Conservation (phyloP, 345 rosid genomes). For the Noccaea bulbosa region DNA sequence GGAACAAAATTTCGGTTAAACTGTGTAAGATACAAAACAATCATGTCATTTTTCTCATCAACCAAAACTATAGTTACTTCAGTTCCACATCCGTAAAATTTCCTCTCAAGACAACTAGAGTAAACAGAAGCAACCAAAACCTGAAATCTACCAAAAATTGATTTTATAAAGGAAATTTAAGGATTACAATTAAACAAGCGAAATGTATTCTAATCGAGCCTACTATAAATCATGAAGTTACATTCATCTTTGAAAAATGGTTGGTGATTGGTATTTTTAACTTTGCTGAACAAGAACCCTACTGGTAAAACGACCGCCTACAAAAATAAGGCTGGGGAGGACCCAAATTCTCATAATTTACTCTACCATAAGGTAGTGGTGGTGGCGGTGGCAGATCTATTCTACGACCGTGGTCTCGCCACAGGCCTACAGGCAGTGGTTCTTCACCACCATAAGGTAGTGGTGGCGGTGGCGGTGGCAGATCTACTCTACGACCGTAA, state of each 20-base stretch:
- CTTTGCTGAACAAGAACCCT: neutral
- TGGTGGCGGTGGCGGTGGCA: constrained; percentile 7
- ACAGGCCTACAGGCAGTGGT: neutral
- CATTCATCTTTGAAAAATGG: neutral
- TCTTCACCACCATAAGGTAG: neutral
- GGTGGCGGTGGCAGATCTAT: neutral
- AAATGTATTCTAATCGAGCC: no score
- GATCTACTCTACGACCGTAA: neutral
- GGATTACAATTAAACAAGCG: no score
- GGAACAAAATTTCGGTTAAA: no score
- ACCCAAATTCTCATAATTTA: neutral
- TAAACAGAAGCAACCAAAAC: no score
- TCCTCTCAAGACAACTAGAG: no score
- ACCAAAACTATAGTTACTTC: no score
- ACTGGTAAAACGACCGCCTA: neutral
- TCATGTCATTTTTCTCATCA: no score
- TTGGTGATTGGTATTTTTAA: neutral
- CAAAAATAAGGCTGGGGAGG: constrained; percentile 9
- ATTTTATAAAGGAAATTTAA: no score
- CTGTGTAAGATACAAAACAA: no score
- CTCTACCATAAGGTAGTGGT: neutral
- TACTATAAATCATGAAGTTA: no score
- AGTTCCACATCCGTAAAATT: no score
- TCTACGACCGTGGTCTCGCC: neutral
- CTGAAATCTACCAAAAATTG: no score